Percentiles rank a stretch among this genome's conserved stretches.
These are phyloP conservation scores for Xylariales sp. DNA, from an alignment of 2,329 filamentous ascomycete genomes.

Conservation along the genomic window DNA sequence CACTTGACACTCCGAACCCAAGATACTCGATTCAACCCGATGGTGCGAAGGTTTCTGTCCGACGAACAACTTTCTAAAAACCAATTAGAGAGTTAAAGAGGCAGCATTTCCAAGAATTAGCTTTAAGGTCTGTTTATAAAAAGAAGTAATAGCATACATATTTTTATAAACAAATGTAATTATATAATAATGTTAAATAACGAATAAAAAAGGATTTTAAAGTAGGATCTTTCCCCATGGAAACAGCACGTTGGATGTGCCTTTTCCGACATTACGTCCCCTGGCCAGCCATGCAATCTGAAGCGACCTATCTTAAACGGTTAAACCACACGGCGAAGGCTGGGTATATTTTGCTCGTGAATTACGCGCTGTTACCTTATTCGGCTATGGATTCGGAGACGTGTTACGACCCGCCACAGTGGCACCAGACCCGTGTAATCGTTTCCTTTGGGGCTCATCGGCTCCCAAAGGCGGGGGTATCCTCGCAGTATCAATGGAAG, in stretches of 20 bases:
- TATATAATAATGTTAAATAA: no score
- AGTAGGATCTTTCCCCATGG: no score
- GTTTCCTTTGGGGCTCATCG: background rate
- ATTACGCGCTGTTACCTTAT: slow-evolving; percentile 2
- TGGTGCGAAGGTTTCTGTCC: no score
- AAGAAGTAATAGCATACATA: no score
- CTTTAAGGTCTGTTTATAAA: no score
- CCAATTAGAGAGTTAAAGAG: no score
- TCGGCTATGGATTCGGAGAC: slow-evolving; percentile 2
- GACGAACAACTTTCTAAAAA: no score
- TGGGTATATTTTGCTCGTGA: slow-evolving; percentile 2
- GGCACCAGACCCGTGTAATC: background rate
- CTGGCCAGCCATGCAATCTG: background rate
- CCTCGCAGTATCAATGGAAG: background rate
- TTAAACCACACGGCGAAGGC: background rate
- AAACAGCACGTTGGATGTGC: slow-evolving; percentile 46
- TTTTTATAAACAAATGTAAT: no score
- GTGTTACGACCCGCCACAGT: background rate
- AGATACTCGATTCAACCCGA: no score
- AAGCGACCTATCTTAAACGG: background rate
- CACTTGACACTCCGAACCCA: no score
- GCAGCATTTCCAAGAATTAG: no score
- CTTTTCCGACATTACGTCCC: slow-evolving; percentile 46
- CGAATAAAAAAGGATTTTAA: no score
- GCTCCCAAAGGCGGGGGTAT: slow-evolving; percentile 1